Conservation (phyloP, 2,329 filamentous ascomycete genomes). For the Claviceps sp. region DNA sequence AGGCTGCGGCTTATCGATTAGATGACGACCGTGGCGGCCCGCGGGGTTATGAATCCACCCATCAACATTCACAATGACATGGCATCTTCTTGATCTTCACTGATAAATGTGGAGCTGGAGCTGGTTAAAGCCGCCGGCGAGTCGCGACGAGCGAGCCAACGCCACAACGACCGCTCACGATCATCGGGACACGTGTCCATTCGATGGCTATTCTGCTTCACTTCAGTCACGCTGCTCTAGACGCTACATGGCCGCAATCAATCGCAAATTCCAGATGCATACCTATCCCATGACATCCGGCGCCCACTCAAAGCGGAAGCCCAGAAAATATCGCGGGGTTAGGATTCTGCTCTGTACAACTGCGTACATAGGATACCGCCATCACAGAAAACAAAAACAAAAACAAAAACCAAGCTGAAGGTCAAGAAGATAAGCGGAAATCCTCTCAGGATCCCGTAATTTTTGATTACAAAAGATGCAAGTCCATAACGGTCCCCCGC, state of each 20-base stretch:
- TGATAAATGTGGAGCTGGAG: background rate
- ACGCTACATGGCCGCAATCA: background rate
- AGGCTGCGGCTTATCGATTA: constrained; percentile 4
- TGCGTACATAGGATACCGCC: too few species aligned
- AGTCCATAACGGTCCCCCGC: too few species aligned
- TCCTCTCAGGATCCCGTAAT: too few species aligned
- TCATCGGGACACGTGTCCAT: background rate
- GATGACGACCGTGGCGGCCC: background rate
- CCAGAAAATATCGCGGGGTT: too few species aligned
- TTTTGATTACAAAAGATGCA: too few species aligned
- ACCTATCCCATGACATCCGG: too few species aligned
- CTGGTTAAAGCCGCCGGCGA: background rate
- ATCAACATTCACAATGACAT: background rate
- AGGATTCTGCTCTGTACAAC: too few species aligned
- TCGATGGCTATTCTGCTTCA: background rate
- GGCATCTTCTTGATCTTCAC: background rate
- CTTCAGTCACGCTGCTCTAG: background rate
- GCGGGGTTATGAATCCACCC: background rate
- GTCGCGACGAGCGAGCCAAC: background rate
- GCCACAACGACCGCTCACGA: background rate
- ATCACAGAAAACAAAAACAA: too few species aligned
- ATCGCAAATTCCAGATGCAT: too few species aligned
- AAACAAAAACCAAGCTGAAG: too few species aligned
- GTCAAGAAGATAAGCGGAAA: too few species aligned
- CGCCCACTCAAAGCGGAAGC: too few species aligned